A percentile compares a stretch with the other conserved stretches of the same genome.
These are phyloP conservation scores for Clonostachys rosea DNA, from an alignment of 2,329 filamentous ascomycete species.

Conservation along the genomic window DNA sequence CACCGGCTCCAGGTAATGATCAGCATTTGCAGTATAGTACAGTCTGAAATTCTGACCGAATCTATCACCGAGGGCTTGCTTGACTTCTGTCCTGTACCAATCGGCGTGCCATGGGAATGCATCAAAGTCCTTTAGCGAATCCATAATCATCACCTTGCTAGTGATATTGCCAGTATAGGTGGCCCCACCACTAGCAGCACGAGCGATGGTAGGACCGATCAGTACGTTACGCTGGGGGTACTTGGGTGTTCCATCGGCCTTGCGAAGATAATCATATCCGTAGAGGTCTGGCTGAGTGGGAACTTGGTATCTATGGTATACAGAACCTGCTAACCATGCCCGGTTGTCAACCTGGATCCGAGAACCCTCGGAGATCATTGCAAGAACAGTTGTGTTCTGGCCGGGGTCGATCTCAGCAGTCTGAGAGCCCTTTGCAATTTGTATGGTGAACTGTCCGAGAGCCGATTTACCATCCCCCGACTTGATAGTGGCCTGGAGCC, in stretches of 20 bases:
- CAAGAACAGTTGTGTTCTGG: background rate
- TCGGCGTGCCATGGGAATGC: conserved; percentile 14
- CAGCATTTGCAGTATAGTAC: conserved; percentile 10
- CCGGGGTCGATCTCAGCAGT: no score
- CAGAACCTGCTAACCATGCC: conserved; percentile 4
- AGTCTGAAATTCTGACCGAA: conserved; percentile 9
- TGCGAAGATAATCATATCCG: conserved; percentile 8
- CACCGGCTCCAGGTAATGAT: conserved; percentile 7
- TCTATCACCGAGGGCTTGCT: conserved; percentile 1
- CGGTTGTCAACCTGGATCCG: conserved; percentile 6
- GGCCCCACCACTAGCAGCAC: background rate
- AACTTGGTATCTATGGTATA: conserved; percentile 8
- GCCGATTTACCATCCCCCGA: no score
- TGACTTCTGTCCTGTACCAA: conserved; percentile 11
- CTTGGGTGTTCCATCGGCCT: conserved; percentile 2
- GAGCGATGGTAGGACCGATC: background rate
- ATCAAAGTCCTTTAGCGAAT: conserved; percentile 11
- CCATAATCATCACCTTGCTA: conserved; percentile 11
- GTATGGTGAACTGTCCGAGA: no score
- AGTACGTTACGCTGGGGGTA: conserved; percentile 6
- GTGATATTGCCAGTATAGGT: conserved; percentile 7
- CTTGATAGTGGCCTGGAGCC: no score
- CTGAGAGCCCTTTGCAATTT: no score
- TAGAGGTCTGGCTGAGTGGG: conserved; percentile 2
- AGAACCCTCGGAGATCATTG: background rate